Evolutionary conservation across 257 asterid genomes (phyloP).

Genomic region (Misopates orontium): DNA sequence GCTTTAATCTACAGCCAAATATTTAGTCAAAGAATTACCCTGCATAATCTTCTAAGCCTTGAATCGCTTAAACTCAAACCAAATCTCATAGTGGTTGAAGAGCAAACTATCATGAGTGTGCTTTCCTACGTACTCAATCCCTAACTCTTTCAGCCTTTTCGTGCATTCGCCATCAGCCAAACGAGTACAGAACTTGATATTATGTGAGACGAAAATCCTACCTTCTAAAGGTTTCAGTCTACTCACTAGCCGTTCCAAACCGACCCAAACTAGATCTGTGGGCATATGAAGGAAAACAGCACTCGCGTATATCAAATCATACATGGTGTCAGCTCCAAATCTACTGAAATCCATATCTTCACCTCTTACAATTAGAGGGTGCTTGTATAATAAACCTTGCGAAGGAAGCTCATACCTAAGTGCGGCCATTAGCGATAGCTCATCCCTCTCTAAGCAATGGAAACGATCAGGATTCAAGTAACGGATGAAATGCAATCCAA

Average conservation of each 20-base stretch:
- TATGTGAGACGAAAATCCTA: constrained; percentile 84
- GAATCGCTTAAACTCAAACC: constrained; percentile 81
- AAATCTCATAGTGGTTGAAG: constrained; percentile 87
- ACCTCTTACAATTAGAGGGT: constrained; percentile 80
- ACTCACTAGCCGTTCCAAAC: constrained; percentile 64
- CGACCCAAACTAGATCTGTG: constrained; percentile 85
- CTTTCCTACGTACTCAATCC: constrained; percentile 76
- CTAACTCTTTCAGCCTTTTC: constrained; percentile 55
- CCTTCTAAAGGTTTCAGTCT: constrained; percentile 70
- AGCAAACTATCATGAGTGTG: constrained; percentile 84
- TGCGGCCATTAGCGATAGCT: constrained; percentile 90
- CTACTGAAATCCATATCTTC: constrained; percentile 86
- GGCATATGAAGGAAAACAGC: constrained; percentile 97
- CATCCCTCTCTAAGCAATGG: constrained; percentile 91
- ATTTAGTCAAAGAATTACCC: too few species aligned
- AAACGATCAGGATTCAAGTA: constrained; percentile 62
- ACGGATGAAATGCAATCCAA: constrained; percentile 84
- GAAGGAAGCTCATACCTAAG: constrained; percentile 88
- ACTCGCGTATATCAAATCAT: constrained; percentile 80
- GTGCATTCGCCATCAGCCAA: constrained; percentile 90
- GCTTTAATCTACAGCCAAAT: too few species aligned
- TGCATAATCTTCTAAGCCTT: constrained; percentile 33
- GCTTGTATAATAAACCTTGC: constrained; percentile 75
- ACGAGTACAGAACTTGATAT: constrained; percentile 87
- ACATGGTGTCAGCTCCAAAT: constrained; percentile 55